Evolutionary conservation across 2,329 filamentous ascomycete genomes (phyloP).

Genomic region (Macroventuria anomochaeta): DNA sequence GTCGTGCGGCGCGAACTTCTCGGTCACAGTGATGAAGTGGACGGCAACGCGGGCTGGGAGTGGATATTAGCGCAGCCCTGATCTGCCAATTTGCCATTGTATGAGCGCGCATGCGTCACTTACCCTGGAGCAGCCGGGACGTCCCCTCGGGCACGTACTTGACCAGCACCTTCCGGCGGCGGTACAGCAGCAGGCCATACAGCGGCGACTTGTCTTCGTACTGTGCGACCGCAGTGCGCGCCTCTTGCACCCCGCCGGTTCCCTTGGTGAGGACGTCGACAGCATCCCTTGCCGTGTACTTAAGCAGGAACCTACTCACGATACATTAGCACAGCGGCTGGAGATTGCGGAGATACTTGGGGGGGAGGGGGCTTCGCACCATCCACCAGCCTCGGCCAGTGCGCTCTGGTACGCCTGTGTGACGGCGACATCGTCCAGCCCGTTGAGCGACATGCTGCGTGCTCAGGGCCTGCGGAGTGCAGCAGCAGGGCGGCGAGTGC

Average conservation of each 20-base stretch:
- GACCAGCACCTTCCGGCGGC: slow-evolving; percentile 86
- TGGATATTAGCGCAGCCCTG: slow-evolving; percentile 28
- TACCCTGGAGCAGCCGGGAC: slow-evolving; percentile 91
- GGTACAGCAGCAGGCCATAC: slow-evolving; percentile 89
- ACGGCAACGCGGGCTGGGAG: slow-evolving; percentile 77
- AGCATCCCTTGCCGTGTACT: slow-evolving; percentile 88
- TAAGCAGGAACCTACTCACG: slow-evolving; percentile 81
- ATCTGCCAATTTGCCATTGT: neutral
- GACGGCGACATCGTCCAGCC: slow-evolving; percentile 81
- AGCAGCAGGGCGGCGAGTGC: slow-evolving; percentile 14
- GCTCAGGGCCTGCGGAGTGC: slow-evolving; percentile 11
- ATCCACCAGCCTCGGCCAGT: slow-evolving; percentile 85
- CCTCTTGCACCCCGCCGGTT: slow-evolving; percentile 81
- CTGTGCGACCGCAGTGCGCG: slow-evolving; percentile 75
- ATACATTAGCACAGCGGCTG: slow-evolving; percentile 32
- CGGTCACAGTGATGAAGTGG: slow-evolving; percentile 67
- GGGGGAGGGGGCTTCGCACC: slow-evolving; percentile 65
- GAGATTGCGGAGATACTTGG: slow-evolving; percentile 17
- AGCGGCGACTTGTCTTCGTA: slow-evolving; percentile 87
- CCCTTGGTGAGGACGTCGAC: slow-evolving; percentile 79
- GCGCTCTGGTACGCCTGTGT: slow-evolving; percentile 84
- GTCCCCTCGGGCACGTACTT: slow-evolving; percentile 92
- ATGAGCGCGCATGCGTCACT: neutral
- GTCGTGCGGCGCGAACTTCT: slow-evolving; percentile 83
- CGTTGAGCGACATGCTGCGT: slow-evolving; percentile 86